phyloP scores from a whole-genome alignment of 2,329 filamentous ascomycete genomes.

The Colletotrichum endophyticum region DNA sequence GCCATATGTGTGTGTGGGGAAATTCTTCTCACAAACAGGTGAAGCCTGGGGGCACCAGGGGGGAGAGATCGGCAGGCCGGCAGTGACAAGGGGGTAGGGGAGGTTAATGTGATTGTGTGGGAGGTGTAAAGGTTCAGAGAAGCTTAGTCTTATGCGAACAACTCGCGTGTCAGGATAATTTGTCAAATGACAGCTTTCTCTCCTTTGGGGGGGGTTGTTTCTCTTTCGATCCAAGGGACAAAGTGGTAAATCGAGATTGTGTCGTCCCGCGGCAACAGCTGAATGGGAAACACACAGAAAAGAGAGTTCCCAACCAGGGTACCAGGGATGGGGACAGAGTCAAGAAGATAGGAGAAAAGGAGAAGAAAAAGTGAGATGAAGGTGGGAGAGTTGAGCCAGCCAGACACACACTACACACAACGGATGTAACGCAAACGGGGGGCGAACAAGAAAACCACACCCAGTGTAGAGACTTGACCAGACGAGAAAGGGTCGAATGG shows the following conservation, averaged over 20 bases:
- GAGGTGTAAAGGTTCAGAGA: background rate
- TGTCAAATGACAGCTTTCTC: background rate
- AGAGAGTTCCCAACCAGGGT: background rate
- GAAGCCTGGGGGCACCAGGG: background rate
- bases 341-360: background rate
- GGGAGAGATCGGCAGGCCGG: background rate
- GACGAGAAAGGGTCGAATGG: background rate
- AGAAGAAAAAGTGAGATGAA: background rate
- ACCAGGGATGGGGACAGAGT: background rate
- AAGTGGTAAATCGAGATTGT: background rate
- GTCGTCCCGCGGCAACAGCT: background rate
- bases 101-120: background rate
- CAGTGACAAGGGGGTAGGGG: background rate
- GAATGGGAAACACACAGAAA: background rate
- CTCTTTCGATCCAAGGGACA: background rate
- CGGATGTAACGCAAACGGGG: background rate
- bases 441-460: background rate
- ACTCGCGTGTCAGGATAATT: background rate
- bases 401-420: background rate
- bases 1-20: conserved; percentile 7
- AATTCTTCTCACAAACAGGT: background rate
- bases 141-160: conserved; percentile 8
- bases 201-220: background rate
- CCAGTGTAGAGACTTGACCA: background rate
- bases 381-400: background rate